phyloP scores from a whole-genome alignment of 768 basidiomycete genomes.

The Kwoniella heveanensis region DNA sequence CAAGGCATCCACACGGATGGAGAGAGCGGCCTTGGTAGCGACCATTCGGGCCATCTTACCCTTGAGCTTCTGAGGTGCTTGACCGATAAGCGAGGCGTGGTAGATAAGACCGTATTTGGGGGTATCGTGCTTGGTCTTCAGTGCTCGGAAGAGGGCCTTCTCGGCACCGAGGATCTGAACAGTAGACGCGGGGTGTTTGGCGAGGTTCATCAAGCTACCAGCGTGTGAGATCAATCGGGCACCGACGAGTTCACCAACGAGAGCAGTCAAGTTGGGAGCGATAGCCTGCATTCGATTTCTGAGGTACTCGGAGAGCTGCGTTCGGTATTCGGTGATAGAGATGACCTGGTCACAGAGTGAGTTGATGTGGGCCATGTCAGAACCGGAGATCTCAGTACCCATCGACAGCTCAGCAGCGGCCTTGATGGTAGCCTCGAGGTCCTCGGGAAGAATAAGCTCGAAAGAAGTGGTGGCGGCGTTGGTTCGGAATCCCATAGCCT shows the following conservation, averaged over 20 bases:
- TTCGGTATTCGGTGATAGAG: slow-evolving; percentile 88
- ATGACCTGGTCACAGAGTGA: slow-evolving; percentile 98
- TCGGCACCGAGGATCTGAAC: slow-evolving; percentile 61
- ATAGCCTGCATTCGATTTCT: slow-evolving; percentile 98
- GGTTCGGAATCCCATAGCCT: slow-evolving; percentile 93
- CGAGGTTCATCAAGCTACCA: slow-evolving; percentile 59
- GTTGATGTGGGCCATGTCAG: slow-evolving; percentile 94
- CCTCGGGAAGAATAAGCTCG: slow-evolving; percentile 89
- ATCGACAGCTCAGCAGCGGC: slow-evolving; percentile 96
- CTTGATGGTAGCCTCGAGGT: slow-evolving; percentile 91
- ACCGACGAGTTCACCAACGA: slow-evolving; percentile 76
- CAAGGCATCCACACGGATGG: slow-evolving; percentile 95
- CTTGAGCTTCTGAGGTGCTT: slow-evolving; percentile 96
- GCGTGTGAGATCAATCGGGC: slow-evolving; percentile 69
- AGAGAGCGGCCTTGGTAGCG: slow-evolving; percentile 94
- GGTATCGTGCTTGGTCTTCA: slow-evolving; percentile 62
- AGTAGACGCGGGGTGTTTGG: slow-evolving; percentile 61
- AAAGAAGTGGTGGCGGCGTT: slow-evolving; percentile 85
- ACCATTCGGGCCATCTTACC: slow-evolving; percentile 99
- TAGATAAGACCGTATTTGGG: slow-evolving; percentile 98
- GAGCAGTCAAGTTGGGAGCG: slow-evolving; percentile 89
- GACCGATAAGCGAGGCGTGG: slow-evolving; percentile 94
- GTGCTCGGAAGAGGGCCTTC: slow-evolving; percentile 60
- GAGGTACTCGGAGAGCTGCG: slow-evolving; percentile 93
- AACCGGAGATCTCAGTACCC: slow-evolving; percentile 98